These are phyloP conservation scores for Lentinula guzmanii DNA, from an alignment of 768 basidiomycete species.

Conservation along the genomic window DNA sequence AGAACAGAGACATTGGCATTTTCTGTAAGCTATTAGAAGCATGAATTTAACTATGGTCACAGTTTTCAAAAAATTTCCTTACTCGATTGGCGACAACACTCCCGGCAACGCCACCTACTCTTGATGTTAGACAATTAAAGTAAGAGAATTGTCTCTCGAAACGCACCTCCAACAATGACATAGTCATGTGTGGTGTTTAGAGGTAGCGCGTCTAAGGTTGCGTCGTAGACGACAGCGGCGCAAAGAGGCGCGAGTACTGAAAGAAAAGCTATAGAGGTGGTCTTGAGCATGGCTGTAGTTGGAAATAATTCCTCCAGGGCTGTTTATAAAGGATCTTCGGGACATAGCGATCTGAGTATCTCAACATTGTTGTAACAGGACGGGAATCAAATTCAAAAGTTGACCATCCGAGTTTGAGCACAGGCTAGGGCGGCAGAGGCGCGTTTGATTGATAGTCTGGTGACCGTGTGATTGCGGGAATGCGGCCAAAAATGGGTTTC, in stretches of 20 bases:
- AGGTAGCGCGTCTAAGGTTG: neutral
- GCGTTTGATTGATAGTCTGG: neutral
- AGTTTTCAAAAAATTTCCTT: neutral
- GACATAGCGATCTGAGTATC: neutral
- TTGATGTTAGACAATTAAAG: neutral
- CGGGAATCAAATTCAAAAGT: neutral
- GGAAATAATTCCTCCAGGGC: neutral
- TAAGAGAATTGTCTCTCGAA: neutral
- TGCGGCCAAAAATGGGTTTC: neutral
- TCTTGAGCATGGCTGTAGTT: neutral
- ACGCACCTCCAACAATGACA: slow-evolving; percentile 23
- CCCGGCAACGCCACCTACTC: slow-evolving; percentile 21
- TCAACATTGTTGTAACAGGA: neutral
- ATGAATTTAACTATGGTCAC: too few relatives aligned
- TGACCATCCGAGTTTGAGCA: neutral
- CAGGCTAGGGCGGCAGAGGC: neutral
- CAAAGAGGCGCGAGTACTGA: neutral
- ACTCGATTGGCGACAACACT: slow-evolving; percentile 19
- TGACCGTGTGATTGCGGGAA: neutral
- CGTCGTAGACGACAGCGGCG: neutral
- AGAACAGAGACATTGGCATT: slow-evolving; percentile 16
- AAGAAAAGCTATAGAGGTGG: neutral
- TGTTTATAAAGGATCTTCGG: neutral
- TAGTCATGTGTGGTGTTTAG: slow-evolving; percentile 18
- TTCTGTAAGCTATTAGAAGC: slow-evolving; percentile 12